These are phyloP conservation scores for Fraxinus nigra DNA, from an alignment of 305 asterid genomes.

Conservation along the genomic window DNA sequence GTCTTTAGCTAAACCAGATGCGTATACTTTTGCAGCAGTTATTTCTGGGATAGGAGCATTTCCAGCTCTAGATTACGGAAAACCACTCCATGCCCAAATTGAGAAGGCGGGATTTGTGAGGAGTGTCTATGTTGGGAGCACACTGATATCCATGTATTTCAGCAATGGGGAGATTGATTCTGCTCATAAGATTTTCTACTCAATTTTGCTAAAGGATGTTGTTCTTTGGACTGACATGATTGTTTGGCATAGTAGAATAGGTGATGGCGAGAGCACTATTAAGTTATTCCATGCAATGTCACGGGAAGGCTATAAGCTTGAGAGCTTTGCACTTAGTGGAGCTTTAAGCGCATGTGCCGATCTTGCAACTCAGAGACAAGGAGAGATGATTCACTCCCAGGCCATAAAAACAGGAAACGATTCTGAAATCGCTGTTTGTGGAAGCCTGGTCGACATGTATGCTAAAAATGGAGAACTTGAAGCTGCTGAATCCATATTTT, in stretches of 20 bases:
- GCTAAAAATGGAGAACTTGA: slow-evolving; percentile 74
- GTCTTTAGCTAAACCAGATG: slow-evolving; percentile 50
- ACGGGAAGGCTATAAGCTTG: slow-evolving; percentile 39
- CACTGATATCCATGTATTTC: slow-evolving; percentile 72
- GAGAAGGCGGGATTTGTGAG: slow-evolving; percentile 52
- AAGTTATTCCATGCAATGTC: slow-evolving; percentile 47
- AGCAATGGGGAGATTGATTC: slow-evolving; percentile 42
- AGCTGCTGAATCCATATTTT: slow-evolving; percentile 48
- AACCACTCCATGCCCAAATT: slow-evolving; percentile 67
- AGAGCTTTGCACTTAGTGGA: slow-evolving; percentile 62
- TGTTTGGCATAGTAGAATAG: slow-evolving; percentile 60
- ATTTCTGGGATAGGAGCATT: slow-evolving; percentile 46
- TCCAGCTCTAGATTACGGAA: slow-evolving; percentile 54
- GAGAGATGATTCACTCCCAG: slow-evolving; percentile 69
- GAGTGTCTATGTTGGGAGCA: slow-evolving; percentile 51
- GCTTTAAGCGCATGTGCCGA: slow-evolving; percentile 75
- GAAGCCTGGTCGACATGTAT: slow-evolving; percentile 75
- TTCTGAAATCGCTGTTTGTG: slow-evolving; percentile 50
- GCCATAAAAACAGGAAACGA: slow-evolving; percentile 58
- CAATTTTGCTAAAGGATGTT: slow-evolving; percentile 47
- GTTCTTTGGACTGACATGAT: slow-evolving; percentile 94
- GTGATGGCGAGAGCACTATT: slow-evolving; percentile 63
- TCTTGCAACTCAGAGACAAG: slow-evolving; percentile 62
- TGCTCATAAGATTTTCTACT: slow-evolving; percentile 51
- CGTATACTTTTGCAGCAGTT: slow-evolving; percentile 66